A percentile compares a stretch with the other conserved stretches of the same genome.
Evolutionary conservation across 148 eudicot species (phyloP).

Genomic region (Cornus controversa): DNA sequence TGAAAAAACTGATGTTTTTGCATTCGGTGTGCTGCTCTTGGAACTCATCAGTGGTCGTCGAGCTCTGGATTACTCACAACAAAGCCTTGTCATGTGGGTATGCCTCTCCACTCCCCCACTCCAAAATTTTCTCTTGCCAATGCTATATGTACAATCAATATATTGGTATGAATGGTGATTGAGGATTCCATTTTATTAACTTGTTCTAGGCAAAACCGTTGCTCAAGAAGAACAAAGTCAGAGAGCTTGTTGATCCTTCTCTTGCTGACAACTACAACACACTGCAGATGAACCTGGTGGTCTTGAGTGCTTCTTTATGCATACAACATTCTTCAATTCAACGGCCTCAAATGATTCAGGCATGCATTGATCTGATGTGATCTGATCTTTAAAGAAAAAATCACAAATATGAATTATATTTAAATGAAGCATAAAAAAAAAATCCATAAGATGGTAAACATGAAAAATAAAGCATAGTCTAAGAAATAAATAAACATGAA

Average conservation of each 20-base stretch:
- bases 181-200: constrained; percentile 2
- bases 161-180: background rate
- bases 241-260: constrained; percentile 27
- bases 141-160: background rate
- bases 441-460: too few relatives aligned
- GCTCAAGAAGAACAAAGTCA: constrained; percentile 24
- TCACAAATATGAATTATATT: too few relatives aligned
- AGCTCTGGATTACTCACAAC: background rate
- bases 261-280: constrained; percentile 28
- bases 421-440: too few relatives aligned
- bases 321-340: background rate
- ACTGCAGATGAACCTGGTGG: constrained; percentile 27
- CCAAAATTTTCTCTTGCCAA: background rate
- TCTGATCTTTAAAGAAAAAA: background rate
- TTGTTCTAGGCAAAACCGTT: constrained; percentile 21
- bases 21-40: background rate
- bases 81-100: background rate
- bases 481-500: too few relatives aligned
- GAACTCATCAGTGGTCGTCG: background rate
- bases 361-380: background rate
- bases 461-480: too few relatives aligned
- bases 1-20: background rate
- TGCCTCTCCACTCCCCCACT: background rate
- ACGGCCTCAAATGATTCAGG: background rate
- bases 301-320: constrained; percentile 25